Percentiles rank a stretch among this genome's conserved stretches.
Conservation (phyloP, 768 basidiomycete genomes). For the Leucogyrophana mollusca region DNA sequence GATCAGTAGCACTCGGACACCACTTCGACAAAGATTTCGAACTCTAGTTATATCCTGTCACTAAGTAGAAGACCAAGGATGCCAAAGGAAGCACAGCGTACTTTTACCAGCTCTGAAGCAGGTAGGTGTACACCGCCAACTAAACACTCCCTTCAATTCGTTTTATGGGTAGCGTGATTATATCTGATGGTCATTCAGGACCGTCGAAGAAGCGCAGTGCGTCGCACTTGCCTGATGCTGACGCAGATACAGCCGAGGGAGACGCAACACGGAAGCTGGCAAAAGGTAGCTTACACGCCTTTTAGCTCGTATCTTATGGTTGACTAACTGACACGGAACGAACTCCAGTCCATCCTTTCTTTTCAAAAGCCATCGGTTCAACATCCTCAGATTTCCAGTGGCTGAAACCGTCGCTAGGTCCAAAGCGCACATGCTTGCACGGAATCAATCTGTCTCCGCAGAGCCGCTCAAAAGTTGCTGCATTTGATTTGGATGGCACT, state of each 20-base stretch:
- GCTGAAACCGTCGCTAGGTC: conserved; percentile 34
- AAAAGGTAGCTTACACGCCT: conserved; percentile 19
- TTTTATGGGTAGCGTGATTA: too few relatives aligned
- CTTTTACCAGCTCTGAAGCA: too few relatives aligned
- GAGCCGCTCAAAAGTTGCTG: conserved; percentile 58
- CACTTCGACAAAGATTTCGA: too few relatives aligned
- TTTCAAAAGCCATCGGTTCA: conserved; percentile 24
- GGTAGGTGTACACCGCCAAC: too few relatives aligned
- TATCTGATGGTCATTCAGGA: too few relatives aligned
- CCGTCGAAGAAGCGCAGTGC: conserved; percentile 16
- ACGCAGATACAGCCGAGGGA: conserved; percentile 7
- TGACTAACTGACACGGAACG: neutral
- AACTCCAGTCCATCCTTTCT: conserved; percentile 42
- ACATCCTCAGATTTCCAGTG: conserved; percentile 21
- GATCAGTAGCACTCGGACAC: too few relatives aligned
- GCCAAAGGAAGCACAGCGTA: too few relatives aligned
- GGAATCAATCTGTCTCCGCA: conserved; percentile 30
- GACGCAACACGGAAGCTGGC: conserved; percentile 17
- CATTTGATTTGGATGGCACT: conserved; percentile 88
- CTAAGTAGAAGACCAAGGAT: too few relatives aligned
- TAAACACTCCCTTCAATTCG: too few relatives aligned
- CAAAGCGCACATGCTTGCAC: conserved; percentile 34
- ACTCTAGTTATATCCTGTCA: too few relatives aligned
- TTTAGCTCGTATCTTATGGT: neutral
- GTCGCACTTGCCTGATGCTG: conserved; percentile 10